Evolutionary conservation across 495 filamentous ascomycete species (phyloP).

Genomic region (Cercophora samala): DNA sequence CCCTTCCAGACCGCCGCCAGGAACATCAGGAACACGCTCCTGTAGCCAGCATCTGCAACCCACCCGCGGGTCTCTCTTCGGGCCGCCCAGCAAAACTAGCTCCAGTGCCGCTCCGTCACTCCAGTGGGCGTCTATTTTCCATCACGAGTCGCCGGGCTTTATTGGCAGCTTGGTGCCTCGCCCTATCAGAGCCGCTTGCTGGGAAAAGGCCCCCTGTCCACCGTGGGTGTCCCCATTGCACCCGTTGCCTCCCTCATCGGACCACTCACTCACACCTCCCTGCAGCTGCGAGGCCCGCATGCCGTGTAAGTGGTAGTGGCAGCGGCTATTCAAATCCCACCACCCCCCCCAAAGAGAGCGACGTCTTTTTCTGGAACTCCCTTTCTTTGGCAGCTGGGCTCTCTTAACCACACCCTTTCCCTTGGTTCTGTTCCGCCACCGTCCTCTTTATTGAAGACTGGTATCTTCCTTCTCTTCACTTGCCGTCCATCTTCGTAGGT

Average conservation of each 20-base stretch:
- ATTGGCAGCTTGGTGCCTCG: conserved; percentile 30
- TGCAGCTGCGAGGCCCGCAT: conserved; percentile 39
- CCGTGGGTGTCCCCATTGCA: conserved; percentile 27
- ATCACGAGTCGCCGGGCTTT: conserved; percentile 34
- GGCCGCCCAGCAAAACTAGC: conserved; percentile 31
- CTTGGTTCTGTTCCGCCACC: conserved; percentile 28
- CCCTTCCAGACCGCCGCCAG: conserved; percentile 3
- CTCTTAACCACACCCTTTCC: conserved; percentile 43
- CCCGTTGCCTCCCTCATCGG: conserved; percentile 26
- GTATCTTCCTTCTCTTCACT: conserved; percentile 35
- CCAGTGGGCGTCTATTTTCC: conserved; percentile 37
- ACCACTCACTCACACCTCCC: conserved; percentile 34
- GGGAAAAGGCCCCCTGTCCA: conserved; percentile 23
- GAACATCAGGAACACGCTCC: conserved; percentile 16
- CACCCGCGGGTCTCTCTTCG: conserved; percentile 23
- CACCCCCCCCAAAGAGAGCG: conserved; percentile 40
- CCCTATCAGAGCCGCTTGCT: conserved; percentile 35
- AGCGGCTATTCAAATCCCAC: conserved; percentile 54
- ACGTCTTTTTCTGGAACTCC: conserved; percentile 30
- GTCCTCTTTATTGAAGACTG: conserved; percentile 31
- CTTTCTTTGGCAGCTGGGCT: conserved; percentile 53
- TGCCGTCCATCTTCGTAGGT: neutral
- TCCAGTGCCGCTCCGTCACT: conserved; percentile 31
- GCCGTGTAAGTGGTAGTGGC: conserved; percentile 32
- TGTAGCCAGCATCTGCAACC: conserved; percentile 22